Evolutionary conservation across 164 flowering plant species (phyloP).

Genomic region (Liquidambar formosana): DNA sequence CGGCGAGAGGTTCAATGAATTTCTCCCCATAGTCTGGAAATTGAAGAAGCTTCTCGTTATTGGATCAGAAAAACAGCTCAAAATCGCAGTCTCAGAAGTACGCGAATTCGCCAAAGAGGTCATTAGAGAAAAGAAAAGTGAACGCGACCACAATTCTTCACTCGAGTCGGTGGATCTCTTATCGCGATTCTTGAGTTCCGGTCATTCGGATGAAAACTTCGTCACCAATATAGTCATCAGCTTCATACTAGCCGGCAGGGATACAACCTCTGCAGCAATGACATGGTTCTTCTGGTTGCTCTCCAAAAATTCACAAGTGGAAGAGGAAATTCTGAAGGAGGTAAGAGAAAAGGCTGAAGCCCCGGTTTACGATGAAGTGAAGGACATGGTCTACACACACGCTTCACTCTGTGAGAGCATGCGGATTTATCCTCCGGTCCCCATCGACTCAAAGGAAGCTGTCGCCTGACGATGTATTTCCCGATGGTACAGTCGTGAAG

Average conservation of each 20-base stretch:
- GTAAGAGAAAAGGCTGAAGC: constrained; percentile 15
- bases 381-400: constrained; percentile 52
- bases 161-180: constrained; percentile 34
- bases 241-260: constrained; percentile 51
- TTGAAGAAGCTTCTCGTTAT: constrained; percentile 22
- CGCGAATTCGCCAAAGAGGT: constrained; percentile 36
- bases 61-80: constrained; percentile 37
- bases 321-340: too few relatives aligned
- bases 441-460: constrained; percentile 39
- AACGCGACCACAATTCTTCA: constrained; percentile 17
- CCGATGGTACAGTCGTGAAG: constrained; percentile 53
- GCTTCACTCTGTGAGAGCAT: constrained; percentile 54
- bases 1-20: too few relatives aligned
- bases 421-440: constrained; percentile 60
- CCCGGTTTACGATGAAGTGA: too few relatives aligned
- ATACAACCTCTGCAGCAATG: constrained; percentile 49
- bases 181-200: constrained; percentile 46
- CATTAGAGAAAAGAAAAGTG: constrained; percentile 33
- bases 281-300: too few relatives aligned
- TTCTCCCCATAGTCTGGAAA: too few relatives aligned
- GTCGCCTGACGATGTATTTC: constrained; percentile 45
- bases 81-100: constrained; percentile 18
- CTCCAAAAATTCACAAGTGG: too few relatives aligned
- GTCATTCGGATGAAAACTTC: constrained; percentile 38
- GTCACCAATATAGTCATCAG: constrained; percentile 38